Base-by-base conservation (phyloP, 2,329 filamentous ascomycete species). In the Exophiala calicioides region DNA sequence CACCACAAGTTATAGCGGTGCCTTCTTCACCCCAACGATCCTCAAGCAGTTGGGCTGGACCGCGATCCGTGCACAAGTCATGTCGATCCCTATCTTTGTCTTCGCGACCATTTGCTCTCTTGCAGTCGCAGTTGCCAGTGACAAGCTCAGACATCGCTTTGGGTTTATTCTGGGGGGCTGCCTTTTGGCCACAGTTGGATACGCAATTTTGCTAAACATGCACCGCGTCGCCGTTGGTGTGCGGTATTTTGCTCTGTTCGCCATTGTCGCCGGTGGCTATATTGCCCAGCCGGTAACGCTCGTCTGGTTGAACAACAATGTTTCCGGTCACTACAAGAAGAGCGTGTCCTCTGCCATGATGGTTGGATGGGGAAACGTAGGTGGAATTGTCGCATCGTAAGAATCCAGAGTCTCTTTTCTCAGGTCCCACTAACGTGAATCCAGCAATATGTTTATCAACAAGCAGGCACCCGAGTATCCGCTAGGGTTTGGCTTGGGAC, bases 361-460 rank as follows among this genome's bases (percentile, higher is more conserved):
- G 39, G 53, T 65, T 20, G 60, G 58, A 5, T 44, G 62, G 5
- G 64, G 64, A 10, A 65, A 65, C 26, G 40, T 58, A 10, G 63
- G 63, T n/a, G 61, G 65, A 31, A 62, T 66, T 19, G 56, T 70
- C n/a, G 65, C 65, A 31, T 51, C 47, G 52, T 55, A 34, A 49
- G 52, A n/a, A n/a, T n/a, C n/a, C n/a, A n/a, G n/a, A n/a, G n/a
- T n/a, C n/a, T n/a, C n/a, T n/a, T n/a, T n/a, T n/a, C n/a, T n/a
- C n/a, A n/a, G n/a, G n/a, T n/a, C n/a, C n/a, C n/a, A n/a, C n/a
- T n/a, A n/a, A n/a, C n/a, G n/a, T n/a, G n/a, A n/a, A n/a, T 20
- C 13, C 24, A 51, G 47, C 10, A 69, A 70, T 49, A 66, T 72
- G 41, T 73, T 69, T 46, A 50, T 69, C 5, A 56, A 59, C 5